Evolutionary conservation across 2,329 filamentous ascomycete genomes (phyloP), one percentile per base, ranked within the genome.

Genomic region (Penicillium corylophilum): DNA sequence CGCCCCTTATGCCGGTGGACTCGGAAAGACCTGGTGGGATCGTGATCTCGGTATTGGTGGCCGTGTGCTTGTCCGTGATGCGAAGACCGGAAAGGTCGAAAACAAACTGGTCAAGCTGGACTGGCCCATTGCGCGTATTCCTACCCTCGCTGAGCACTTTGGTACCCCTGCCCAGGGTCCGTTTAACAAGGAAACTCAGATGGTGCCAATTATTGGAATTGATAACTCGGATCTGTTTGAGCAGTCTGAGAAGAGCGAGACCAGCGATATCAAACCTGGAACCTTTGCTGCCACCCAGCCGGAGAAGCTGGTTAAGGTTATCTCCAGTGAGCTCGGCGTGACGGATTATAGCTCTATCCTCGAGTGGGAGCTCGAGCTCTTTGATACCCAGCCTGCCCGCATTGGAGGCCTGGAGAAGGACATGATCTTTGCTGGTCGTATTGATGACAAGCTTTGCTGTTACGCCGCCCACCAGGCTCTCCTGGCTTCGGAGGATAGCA

Each of bases 311-410:
- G 90, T 97, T 54, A 85, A 87, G 69, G 83, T 90, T 18, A 95
- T 99, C 65, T 83, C 88, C 7, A 81, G 81, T 13, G 82, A 94
- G 69, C 81, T 97, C n/a, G 84, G 83, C 26, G 83, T 97, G 55
- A 75, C 79, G 46, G 84, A 89, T 55, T 85, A 87, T 68, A 82
- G 79, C 61, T 82, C 80, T 46, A 96, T 99, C 57, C 77, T 96
- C 51, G 95, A 94, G 76, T 99, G 94, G 94, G 94, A 99, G 69
- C 83, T 97, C 33, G 94, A 99, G 75, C 86, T 99, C 28, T 99
- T 88, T 68, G 94, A 97, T 73, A 83, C 84, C 4, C 91, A 96
- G 70, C 89, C 92, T 8, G 92, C 92, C 1, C 85, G 87, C 36
- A 82, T 90, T 16, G 87, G 89, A 59, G 94, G 94, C 12, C 73